Percentiles rank a stretch among this genome's conserved stretches.
These are phyloP conservation scores for Kwoniella bestiolae DNA, from an alignment of 768 basidiomycete genomes.

Conservation along the genomic window DNA sequence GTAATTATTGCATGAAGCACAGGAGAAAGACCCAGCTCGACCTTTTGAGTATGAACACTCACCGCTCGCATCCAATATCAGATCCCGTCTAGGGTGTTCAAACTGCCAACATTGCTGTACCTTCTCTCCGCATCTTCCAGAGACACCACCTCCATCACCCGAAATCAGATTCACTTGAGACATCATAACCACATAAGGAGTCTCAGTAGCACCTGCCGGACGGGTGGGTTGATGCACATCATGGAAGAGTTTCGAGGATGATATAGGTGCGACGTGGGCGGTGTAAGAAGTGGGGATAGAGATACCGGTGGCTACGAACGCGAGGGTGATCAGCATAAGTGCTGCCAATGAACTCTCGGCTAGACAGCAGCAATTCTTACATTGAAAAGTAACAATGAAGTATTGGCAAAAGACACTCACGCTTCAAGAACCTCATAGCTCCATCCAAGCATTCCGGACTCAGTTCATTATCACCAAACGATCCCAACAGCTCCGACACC, in stretches of 20 bases:
- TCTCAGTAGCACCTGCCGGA: conserved; percentile 73
- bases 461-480: conserved; percentile 97
- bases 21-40: too few species aligned
- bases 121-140: conserved; percentile 73
- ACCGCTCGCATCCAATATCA: conserved; percentile 75
- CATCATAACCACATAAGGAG: conserved; percentile 99
- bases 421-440: conserved; percentile 87
- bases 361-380: not conserved
- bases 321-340: not conserved
- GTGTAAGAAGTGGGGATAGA: conserved; percentile 97
- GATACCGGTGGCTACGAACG: conserved; percentile 75
- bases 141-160: conserved; percentile 67
- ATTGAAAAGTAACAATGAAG: not conserved
- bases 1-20: too few species aligned
- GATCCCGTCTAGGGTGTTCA: conserved; percentile 84
- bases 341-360: conserved; percentile 1
- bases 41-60: conserved; percentile 5
- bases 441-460: conserved; percentile 98
- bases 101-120: conserved; percentile 98
- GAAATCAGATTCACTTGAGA: conserved; percentile 88
- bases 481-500: conserved; percentile 92
- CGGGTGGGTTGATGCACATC: conserved; percentile 67
- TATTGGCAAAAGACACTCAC: conserved; percentile 61
- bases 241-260: conserved; percentile 88
- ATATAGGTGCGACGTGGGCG: conserved; percentile 89